These are phyloP conservation scores for Camellia sinensis DNA, from an alignment of 148 eudicot species.

Conservation along the genomic window DNA sequence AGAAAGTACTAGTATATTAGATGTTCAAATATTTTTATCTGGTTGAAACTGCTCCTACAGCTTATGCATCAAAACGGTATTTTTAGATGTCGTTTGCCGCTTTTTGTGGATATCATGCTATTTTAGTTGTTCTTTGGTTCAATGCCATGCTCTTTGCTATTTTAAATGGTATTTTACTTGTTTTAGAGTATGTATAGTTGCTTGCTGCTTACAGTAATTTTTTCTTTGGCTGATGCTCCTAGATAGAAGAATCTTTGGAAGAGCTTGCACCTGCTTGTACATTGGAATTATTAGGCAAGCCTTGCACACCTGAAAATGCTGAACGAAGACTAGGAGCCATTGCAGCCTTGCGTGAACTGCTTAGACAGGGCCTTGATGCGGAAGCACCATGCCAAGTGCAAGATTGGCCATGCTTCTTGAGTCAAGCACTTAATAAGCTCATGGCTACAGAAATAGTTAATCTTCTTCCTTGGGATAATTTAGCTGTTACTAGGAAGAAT, in stretches of 20 bases:
- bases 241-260: slow-evolving; percentile 98
- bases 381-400: slow-evolving; percentile 75
- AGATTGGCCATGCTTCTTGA: slow-evolving; percentile 89
- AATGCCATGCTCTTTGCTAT: background rate
- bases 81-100: background rate
- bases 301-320: slow-evolving; percentile 76
- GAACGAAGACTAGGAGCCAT: slow-evolving; percentile 85
- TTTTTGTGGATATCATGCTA: slow-evolving; percentile 10
- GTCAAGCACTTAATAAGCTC: slow-evolving; percentile 78
- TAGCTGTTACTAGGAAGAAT: slow-evolving; percentile 80
- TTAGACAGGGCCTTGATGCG: slow-evolving; percentile 89
- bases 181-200: background rate
- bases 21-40: background rate
- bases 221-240: slow-evolving; percentile 17
- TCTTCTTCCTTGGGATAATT: slow-evolving; percentile 87
- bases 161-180: background rate
- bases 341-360: slow-evolving; percentile 86
- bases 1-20: slow-evolving; percentile 4
- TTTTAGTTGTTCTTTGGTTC: slow-evolving; percentile 5
- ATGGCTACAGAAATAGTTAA: slow-evolving; percentile 88
- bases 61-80: background rate
- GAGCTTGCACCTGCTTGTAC: slow-evolving; percentile 95
- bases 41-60: background rate
- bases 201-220: slow-evolving; percentile 10
- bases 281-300: slow-evolving; percentile 81